phyloP scores from a whole-genome alignment of 2,329 filamentous ascomycete genomes.

The Chaetomiaceae sp. region DNA sequence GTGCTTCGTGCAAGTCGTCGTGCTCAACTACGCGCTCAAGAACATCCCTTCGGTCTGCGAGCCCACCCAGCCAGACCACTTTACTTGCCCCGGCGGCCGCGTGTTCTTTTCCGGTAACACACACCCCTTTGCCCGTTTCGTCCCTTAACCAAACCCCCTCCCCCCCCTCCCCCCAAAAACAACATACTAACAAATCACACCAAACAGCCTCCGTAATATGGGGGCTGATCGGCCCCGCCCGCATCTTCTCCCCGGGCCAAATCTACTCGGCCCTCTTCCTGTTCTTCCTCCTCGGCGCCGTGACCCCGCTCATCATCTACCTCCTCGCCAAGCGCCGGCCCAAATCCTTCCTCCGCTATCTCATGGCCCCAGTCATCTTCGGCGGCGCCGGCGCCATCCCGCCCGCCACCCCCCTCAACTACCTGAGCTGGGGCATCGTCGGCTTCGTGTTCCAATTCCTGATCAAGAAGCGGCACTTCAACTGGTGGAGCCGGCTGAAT shows the following conservation, averaged over 20 bases:
- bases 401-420: slow-evolving; percentile 68
- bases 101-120: slow-evolving; percentile 60
- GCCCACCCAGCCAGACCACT: slow-evolving; percentile 51
- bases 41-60: slow-evolving; percentile 63
- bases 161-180: no score
- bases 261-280: slow-evolving; percentile 57
- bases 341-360: slow-evolving; percentile 45
- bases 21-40: slow-evolving; percentile 57
- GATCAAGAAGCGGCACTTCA: slow-evolving; percentile 59
- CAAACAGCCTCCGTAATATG: slow-evolving; percentile 59
- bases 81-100: slow-evolving; percentile 59
- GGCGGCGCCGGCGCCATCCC: slow-evolving; percentile 56
- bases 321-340: slow-evolving; percentile 47
- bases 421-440: slow-evolving; percentile 68
- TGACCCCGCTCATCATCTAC: slow-evolving; percentile 51
- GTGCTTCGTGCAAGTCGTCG: slow-evolving; percentile 61
- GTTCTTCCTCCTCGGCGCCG: slow-evolving; percentile 56
- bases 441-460: slow-evolving; percentile 67
- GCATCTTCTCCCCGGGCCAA: slow-evolving; percentile 59
- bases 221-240: slow-evolving; percentile 60
- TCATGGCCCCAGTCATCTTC: slow-evolving; percentile 61
- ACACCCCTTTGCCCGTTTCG: neutral
- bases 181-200: neutral
- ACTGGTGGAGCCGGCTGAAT: slow-evolving; percentile 72
- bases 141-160: slow-evolving; percentile 8